Percentiles rank a stretch among this genome's conserved stretches.
Evolutionary conservation across 345 rosid genomes (phyloP).

Genomic region (Hibiscus tridactylites): DNA sequence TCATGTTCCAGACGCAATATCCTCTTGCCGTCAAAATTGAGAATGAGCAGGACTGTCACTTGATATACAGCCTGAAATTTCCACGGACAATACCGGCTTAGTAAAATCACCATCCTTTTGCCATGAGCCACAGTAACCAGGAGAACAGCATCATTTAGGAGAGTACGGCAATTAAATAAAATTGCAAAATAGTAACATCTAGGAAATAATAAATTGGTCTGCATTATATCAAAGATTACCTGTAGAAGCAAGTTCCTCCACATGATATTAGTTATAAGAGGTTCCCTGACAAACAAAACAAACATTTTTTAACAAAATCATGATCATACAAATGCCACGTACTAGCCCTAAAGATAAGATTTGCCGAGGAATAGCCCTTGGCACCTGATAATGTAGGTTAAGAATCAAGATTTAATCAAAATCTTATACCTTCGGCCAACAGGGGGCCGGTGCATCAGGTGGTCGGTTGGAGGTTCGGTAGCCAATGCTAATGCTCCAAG

Average conservation of each 20-base stretch:
- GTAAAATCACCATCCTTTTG: background rate
- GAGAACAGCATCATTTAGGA: background rate
- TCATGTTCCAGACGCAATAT: slow-evolving; percentile 41
- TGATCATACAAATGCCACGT: background rate
- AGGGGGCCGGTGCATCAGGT: slow-evolving; percentile 77
- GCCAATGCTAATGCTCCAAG: slow-evolving; percentile 98
- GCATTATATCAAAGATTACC: slow-evolving; percentile 26
- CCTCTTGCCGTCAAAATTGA: slow-evolving; percentile 61
- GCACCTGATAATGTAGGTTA: background rate
- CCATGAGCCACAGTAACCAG: background rate
- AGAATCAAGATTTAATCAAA: background rate
- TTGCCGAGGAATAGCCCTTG: background rate
- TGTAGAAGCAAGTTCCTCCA: slow-evolving; percentile 95
- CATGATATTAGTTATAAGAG: slow-evolving; percentile 94
- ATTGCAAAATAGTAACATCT: background rate
- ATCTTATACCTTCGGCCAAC: slow-evolving; percentile 80
- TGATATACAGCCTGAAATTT: slow-evolving; percentile 69
- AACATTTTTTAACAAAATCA: background rate
- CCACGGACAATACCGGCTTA: background rate
- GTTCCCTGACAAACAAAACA: slow-evolving; percentile 56
- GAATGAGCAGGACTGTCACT: slow-evolving; percentile 64
- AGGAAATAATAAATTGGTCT: background rate
- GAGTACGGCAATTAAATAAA: background rate
- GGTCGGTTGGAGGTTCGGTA: slow-evolving; percentile 96
- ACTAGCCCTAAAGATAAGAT: background rate